Base-by-base conservation (phyloP, 2,329 filamentous ascomycete species). In the Cladosporium colombiae region DNA sequence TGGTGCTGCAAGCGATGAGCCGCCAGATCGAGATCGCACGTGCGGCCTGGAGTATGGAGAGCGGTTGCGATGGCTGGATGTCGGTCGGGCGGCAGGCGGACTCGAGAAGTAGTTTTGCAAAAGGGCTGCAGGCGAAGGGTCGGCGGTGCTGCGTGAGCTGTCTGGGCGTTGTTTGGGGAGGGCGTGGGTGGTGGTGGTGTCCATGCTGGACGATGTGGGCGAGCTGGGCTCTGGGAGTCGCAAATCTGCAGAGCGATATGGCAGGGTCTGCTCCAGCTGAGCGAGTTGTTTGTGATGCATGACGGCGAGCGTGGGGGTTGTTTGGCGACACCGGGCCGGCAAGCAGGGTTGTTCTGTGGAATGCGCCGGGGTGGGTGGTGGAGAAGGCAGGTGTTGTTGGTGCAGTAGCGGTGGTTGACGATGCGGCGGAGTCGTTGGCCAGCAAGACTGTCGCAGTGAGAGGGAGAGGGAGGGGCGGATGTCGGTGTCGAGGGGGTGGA, bases 21-120 rank as follows among this genome's bases (percentile, higher is more conserved):
- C 79, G 67, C 75, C 76, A 65, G 80, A 82, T 25, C 79, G 76
- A 6, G 80, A 81, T 65, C 81, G 80, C 25, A 82, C 72, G 72
- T 83, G 81, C 37, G 74, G 74, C 64, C 81, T 76, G 33, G 79
- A 76, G 70, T 82, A 83, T 37, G 81, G 81, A n/a, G 81, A 81
- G 31, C 79, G 77, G 71, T 81, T 83, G 62, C 81, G 78, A 61
- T 77, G 76, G 65, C 74, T 76, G 53, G 68, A 71, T 29, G 67
- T 58, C 52, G 56, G 68, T 65, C 69, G 67, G 31, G 68, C 71
- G 70, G 72, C 73, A 70, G 65, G 72, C 71, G 67, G 64, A 67
- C 55, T 55, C 61, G 57, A 62, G 55, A 70, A 69, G 68, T 69
- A 71, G 70, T 70, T 67, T 61, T 73, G 72, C 68, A 75, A 68